Evolutionary conservation across 1,284 basidiomycete species (phyloP).

Genomic region (Pseudozyma sp.): DNA sequence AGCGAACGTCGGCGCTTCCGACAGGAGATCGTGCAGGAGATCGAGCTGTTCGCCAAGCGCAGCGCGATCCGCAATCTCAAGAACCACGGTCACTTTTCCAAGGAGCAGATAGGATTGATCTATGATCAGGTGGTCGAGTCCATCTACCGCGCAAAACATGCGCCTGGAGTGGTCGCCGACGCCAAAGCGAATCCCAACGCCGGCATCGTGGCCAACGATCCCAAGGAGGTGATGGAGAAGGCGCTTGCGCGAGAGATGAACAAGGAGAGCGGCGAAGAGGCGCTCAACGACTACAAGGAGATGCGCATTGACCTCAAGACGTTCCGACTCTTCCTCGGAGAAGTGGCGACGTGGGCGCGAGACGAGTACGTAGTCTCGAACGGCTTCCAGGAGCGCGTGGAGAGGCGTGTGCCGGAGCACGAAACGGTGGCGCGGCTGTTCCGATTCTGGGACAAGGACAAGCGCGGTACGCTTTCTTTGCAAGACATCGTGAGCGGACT

Average conservation of each 20-base stretch:
- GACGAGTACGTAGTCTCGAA: constrained; percentile 86
- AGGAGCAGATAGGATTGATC: constrained; percentile 77
- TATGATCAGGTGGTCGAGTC: constrained; percentile 68
- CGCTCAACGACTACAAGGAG: constrained; percentile 71
- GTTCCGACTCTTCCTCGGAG: constrained; percentile 89
- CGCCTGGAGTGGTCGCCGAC: constrained; percentile 39
- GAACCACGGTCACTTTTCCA: constrained; percentile 82
- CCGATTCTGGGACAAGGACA: constrained; percentile 62
- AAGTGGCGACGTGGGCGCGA: constrained; percentile 94
- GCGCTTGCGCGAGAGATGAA: constrained; percentile 37
- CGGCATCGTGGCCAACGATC: constrained; percentile 47
- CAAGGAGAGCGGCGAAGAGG: constrained; percentile 28
- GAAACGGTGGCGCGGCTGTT: constrained; percentile 60
- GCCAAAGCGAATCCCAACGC: constrained; percentile 40
- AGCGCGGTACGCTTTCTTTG: constrained; percentile 59
- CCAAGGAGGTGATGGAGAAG: constrained; percentile 51
- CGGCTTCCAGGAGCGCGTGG: constrained; percentile 66
- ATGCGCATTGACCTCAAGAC: constrained; percentile 88
- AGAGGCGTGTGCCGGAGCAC: constrained; percentile 65
- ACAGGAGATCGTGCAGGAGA: constrained; percentile 89
- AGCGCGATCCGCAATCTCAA: constrained; percentile 89
- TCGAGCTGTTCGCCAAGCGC: constrained; percentile 96
- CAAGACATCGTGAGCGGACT: constrained; percentile 88
- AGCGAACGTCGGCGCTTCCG: constrained; percentile 87
- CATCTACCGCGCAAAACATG: constrained; percentile 65